These are phyloP conservation scores for Hypoxylon rickii DNA, from an alignment of 495 filamentous ascomycete genomes.

Conservation along the genomic window DNA sequence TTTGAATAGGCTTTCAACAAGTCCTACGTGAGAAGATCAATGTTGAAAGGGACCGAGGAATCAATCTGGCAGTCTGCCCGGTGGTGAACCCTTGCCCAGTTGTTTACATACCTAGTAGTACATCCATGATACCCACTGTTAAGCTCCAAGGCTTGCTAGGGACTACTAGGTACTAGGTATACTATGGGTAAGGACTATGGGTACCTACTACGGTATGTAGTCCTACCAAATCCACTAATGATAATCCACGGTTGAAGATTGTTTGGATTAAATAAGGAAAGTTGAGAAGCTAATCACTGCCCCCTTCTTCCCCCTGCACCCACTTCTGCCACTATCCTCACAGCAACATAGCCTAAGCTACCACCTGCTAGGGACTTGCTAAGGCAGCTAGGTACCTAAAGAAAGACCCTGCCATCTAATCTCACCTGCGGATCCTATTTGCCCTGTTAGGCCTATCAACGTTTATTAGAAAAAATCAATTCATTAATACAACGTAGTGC, in stretches of 20 bases:
- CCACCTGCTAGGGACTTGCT: slow-evolving; percentile 11
- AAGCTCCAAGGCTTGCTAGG: no score
- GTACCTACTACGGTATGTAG: slow-evolving; percentile 13
- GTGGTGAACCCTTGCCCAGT: background rate
- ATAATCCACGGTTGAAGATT: slow-evolving; percentile 1
- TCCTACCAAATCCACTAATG: no score
- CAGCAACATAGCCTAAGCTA: no score
- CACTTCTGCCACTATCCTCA: no score
- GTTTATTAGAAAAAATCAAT: background rate
- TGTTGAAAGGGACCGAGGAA: no score
- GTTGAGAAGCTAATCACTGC: slow-evolving; percentile 19
- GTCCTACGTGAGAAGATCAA: no score
- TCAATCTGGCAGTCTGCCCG: no score
- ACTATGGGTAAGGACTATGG: no score
- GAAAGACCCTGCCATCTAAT: slow-evolving; percentile 25
- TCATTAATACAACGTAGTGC: background rate
- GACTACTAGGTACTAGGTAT: no score
- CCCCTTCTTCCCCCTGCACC: no score
- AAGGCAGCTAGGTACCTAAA: no score
- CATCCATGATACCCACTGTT: background rate
- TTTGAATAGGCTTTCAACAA: background rate
- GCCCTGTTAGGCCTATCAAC: slow-evolving; percentile 1
- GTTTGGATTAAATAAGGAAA: slow-evolving; percentile 9
- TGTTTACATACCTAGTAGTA: background rate
- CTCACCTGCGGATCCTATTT: slow-evolving; percentile 19